These are phyloP conservation scores for Lactifluus echinatus DNA, from an alignment of 768 basidiomycete species.

Conservation along the genomic window DNA sequence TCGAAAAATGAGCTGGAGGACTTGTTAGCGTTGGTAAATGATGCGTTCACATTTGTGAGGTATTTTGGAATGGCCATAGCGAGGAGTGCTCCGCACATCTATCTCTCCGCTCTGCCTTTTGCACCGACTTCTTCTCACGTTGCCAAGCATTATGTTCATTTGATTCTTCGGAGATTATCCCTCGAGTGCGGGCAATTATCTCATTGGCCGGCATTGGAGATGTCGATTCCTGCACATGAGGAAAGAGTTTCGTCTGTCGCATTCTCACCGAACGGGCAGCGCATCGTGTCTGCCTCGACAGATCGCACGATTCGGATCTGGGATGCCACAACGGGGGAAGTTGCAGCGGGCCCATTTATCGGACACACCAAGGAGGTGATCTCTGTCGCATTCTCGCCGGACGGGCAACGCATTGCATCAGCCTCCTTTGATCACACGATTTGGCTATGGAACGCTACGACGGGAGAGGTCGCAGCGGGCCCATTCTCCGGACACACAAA, in stretches of 20 bases:
- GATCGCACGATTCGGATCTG: no score
- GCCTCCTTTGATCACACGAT: no score
- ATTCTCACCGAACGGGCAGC: conserved; percentile 7
- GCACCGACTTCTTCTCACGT: neutral
- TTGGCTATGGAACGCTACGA: no score
- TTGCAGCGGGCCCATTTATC: neutral
- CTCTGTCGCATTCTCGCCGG: neutral
- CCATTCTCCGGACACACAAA: no score
- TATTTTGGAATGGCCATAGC: neutral
- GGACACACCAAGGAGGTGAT: neutral
- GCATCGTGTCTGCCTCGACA: neutral
- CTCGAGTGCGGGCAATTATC: no score
- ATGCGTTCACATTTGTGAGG: neutral
- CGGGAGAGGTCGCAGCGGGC: no score
- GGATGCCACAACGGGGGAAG: neutral
- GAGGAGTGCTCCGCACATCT: no score
- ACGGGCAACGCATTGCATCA: no score
- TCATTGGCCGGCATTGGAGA: neutral
- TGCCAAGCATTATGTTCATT: neutral
- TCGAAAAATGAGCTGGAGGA: neutral
- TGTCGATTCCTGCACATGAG: neutral
- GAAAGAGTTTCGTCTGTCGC: neutral
- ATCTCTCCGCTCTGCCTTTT: no score
- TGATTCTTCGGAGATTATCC: neutral
- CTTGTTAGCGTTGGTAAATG: neutral